Evolutionary conservation across 2,329 filamentous ascomycete genomes (phyloP), one percentile per base, ranked within the genome.

Genomic region (Leptographium galeiforme): DNA sequence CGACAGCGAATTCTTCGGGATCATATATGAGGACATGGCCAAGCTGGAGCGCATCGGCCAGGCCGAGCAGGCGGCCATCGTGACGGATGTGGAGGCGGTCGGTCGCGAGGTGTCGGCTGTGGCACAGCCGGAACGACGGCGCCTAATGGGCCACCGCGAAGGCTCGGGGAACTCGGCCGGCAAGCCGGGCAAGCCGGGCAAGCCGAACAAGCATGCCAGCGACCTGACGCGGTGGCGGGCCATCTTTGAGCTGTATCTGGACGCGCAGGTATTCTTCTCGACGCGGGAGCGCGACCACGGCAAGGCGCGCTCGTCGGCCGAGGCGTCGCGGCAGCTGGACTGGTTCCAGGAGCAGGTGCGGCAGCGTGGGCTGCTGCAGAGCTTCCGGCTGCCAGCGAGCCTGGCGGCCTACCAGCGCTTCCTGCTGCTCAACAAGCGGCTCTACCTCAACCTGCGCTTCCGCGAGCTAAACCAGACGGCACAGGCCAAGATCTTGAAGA

Each of bases 401-500:
- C 72, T 73, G 25, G 63, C 71, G 10, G 84, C 87, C 1, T 78
- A 89, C 50, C 70, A 77, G 52, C 76, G 75, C 30, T 95, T 94
- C 61, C 68, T 91, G 56, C 70, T 75, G 48, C 74, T 94, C 60
- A 95, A 95, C 63, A 72, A 79, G 30, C 76, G 79, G 51, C 75
- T 95, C n/a, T 73, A 94, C n/a, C 83, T 83, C 57, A 85, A 85
- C 51, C 74, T 95, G 58, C 82, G 84, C 55, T 95, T 94, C 60
- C 87, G 90, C 62, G 88, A 93, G 63, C 82, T 94, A 58, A 94
- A 95, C 62, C 79, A 80, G 58, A 77, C 77, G 34, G 89, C 89
- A 1, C 80, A 93, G 61, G 72, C 72, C 38, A 95, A 95, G 66
- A 95, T 95, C 51, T 69, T 95, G 52, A 95, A 95, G 66, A 95